Conservation (phyloP, 2,329 filamentous ascomycete species). For the Fusarium nisikadoi region DNA sequence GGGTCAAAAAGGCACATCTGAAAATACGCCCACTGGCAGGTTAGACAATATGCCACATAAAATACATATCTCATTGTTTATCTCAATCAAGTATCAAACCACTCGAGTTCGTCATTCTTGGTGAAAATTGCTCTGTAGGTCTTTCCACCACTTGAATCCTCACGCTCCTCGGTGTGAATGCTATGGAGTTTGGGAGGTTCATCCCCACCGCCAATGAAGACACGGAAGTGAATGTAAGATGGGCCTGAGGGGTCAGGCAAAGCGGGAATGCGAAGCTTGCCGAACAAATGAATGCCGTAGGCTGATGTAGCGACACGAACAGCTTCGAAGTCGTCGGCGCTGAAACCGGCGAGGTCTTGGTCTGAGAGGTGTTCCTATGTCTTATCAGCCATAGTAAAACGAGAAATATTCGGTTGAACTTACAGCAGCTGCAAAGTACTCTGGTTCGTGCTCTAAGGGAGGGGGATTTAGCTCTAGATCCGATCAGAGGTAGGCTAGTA, state of each 20-base stretch:
- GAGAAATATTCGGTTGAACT: not conserved
- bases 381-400: not conserved
- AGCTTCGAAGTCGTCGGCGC: slow-evolving; percentile 83
- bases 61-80: slow-evolving; percentile 23
- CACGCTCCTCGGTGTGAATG: slow-evolving; percentile 95
- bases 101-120: slow-evolving; percentile 85
- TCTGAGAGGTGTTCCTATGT: slow-evolving; percentile 55
- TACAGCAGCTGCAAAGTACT: slow-evolving; percentile 64
- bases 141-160: slow-evolving; percentile 87
- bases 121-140: slow-evolving; percentile 94
- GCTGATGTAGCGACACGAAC: slow-evolving; percentile 92
- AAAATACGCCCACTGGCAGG: slow-evolving; percentile 13
- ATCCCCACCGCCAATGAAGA: slow-evolving; percentile 86
- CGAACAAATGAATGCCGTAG: slow-evolving; percentile 81
- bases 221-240: slow-evolving; percentile 85
- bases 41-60: not conserved
- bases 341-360: slow-evolving; percentile 88
- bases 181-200: slow-evolving; percentile 85
- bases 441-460: slow-evolving; percentile 62
- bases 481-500: not conserved
- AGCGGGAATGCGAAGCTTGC: slow-evolving; percentile 71
- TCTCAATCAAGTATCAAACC: slow-evolving; percentile 59
- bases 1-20: slow-evolving; percentile 28
- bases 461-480: slow-evolving; percentile 5
- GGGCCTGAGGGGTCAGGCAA: slow-evolving; percentile 63